Evolutionary conservation across 345 rosid species (phyloP), one percentile per base, ranked within the genome.

Genomic region (Eucalyptus pauciflora): DNA sequence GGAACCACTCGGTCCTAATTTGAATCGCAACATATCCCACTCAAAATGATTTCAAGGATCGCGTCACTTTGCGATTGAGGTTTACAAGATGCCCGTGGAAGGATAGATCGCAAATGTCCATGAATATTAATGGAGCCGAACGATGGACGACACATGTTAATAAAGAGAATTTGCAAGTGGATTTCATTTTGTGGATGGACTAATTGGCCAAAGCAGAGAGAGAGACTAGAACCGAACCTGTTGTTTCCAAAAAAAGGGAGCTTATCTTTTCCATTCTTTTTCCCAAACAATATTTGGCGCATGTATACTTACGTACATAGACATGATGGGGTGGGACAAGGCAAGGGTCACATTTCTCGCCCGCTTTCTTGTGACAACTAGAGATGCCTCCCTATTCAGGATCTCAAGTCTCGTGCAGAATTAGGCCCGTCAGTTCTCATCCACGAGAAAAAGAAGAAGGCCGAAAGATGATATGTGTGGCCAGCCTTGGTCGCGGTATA

Each of bases 41-140:
- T 37, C 27, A 37, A 76, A 76, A 4, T 76, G 18, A n/a, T 64
- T 64, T 15, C 6, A 1, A 3, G 41, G 22, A 64, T 64, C 2
- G 9, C 3, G 3, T 64, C 76, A 1, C 41, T n/a, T 10, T 2
- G 1, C 0, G 6, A 15, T 31, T 3, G 18, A 76, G 48, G 4
- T 76, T 76, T 76, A 37, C 83, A 2, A 22, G 48, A 37, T 37
- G 83, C 25, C 2, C 0, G 7, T 10, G 46, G 46, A 71, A 71
- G 83, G 81, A 27, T 37, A 4, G 25, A 9, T 18, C 6, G 25
- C 13, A 37, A 16, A 33, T 8, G 80, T 33, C 13, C 13, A 10
- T 5, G 80, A 33, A 33, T 2, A 71, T 71, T 33, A 33, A 3
- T 5, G 45, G 24, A 17, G 7, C 24, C 81, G 24, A 71, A 69